phyloP scores from a whole-genome alignment of 2,329 filamentous ascomycete species.

The Zymoseptoria crescenta region DNA sequence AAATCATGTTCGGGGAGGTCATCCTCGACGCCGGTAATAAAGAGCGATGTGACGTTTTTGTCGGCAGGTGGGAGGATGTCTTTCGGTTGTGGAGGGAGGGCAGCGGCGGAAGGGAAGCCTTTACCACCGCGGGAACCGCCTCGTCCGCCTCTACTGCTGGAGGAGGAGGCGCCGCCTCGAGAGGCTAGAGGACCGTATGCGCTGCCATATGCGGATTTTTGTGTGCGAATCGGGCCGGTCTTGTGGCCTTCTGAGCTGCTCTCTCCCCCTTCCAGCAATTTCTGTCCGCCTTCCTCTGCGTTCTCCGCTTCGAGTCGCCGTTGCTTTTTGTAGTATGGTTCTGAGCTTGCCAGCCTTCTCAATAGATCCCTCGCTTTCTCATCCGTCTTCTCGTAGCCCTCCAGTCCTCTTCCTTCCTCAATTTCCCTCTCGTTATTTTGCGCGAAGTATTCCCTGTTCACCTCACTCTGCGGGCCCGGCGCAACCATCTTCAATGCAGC shows the following conservation, averaged over 20 bases:
- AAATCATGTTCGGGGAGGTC: conserved; percentile 89
- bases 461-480: conserved; percentile 80
- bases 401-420: conserved; percentile 78
- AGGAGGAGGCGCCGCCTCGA: conserved; percentile 10
- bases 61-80: conserved; percentile 83
- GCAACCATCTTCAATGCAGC: conserved; percentile 97
- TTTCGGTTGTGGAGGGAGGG: conserved; percentile 70
- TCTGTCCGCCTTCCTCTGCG: conserved; percentile 31
- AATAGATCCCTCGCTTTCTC: conserved; percentile 90
- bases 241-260: conserved; percentile 30
- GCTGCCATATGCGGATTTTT: conserved; percentile 27
- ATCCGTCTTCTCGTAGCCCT: conserved; percentile 94
- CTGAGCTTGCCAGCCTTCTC: conserved; percentile 75
- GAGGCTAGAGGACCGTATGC: conserved; percentile 17
- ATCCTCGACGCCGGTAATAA: conserved; percentile 91
- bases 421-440: conserved; percentile 96
- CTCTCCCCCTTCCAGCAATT: conserved; percentile 35
- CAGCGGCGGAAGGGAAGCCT: conserved; percentile 61
- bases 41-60: conserved; percentile 81
- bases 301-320: conserved; percentile 51
- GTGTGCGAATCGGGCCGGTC: conserved; percentile 70
- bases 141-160: conserved; percentile 30
- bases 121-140: conserved; percentile 42
- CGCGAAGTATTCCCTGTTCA: conserved; percentile 96
- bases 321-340: conserved; percentile 91